These are phyloP conservation scores for Porcisia hertigi DNA, from an alignment of 208 protist genomes.

Conservation along the genomic window DNA sequence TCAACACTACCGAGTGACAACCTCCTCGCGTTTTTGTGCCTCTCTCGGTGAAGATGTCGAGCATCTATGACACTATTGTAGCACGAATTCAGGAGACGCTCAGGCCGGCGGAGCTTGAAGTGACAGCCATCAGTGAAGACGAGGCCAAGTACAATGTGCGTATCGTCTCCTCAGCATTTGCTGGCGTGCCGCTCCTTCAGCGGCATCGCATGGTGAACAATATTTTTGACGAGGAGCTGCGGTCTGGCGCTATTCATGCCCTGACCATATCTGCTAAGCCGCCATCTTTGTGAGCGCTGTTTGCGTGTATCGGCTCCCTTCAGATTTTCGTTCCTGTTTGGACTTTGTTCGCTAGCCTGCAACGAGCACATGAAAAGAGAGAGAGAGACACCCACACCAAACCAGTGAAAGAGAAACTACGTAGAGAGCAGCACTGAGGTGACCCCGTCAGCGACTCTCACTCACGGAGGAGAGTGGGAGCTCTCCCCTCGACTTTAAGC, in stretches of 20 bases:
- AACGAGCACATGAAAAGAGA: not conserved
- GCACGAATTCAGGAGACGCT: conserved; percentile 44
- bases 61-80: conserved; percentile 26
- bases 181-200: conserved; percentile 55
- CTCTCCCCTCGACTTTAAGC: too few species aligned
- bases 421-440: too few species aligned
- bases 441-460: too few species aligned
- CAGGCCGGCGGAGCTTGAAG: conserved; percentile 38
- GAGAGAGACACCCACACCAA: not conserved
- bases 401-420: too few species aligned
- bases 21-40: not conserved
- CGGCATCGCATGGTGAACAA: conserved; percentile 76
- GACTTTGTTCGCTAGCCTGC: not conserved
- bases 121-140: conserved; percentile 48
- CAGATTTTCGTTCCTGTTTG: not conserved
- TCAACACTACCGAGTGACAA: not conserved
- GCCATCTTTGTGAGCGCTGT: conserved; percentile 9
- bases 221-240: conserved; percentile 71
- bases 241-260: conserved; percentile 73
- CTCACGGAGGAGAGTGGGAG: too few species aligned
- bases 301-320: not conserved
- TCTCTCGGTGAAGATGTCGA: conserved; percentile 7
- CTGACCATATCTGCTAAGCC: conserved; percentile 65
- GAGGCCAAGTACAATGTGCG: conserved; percentile 70
- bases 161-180: conserved; percentile 56